Percentiles rank a stretch among this genome's conserved stretches.
Evolutionary conservation across 2,329 filamentous ascomycete genomes (phyloP).

Genomic region (Hypoxylon sp.): DNA sequence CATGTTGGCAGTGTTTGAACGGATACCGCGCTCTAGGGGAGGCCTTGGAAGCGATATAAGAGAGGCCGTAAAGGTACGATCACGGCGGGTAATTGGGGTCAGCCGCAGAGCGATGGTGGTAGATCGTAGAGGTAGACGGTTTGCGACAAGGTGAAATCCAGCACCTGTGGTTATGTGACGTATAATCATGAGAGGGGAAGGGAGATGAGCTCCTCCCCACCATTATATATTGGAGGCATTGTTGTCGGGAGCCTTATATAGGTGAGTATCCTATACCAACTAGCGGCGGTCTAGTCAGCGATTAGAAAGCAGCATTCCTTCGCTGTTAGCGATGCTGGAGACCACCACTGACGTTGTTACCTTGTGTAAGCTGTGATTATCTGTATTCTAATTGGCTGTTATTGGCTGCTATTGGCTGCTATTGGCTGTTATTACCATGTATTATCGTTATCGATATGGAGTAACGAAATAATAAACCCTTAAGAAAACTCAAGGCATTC

Average conservation of each 20-base stretch:
- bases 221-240: slow-evolving; percentile 12
- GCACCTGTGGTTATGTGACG: slow-evolving; percentile 15
- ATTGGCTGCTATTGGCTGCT: no score
- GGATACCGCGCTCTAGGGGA: slow-evolving; percentile 6
- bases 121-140: slow-evolving; percentile 1
- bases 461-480: no score
- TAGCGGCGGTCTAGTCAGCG: slow-evolving; percentile 39
- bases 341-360: slow-evolving; percentile 1
- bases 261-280: slow-evolving; percentile 15
- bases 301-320: slow-evolving; percentile 44
- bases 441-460: slow-evolving; percentile 23
- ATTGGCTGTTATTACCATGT: slow-evolving; percentile 15
- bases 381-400: slow-evolving; percentile 18
- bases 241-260: slow-evolving; percentile 18
- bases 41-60: not conserved
- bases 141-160: slow-evolving; percentile 23
- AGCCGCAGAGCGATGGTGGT: not conserved
- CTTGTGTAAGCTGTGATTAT: slow-evolving; percentile 7
- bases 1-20: slow-evolving; percentile 19
- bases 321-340: not conserved
- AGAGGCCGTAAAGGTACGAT: not conserved
- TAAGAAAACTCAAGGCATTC: no score
- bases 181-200: slow-evolving; percentile 21
- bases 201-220: slow-evolving; percentile 7
- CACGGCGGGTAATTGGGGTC: not conserved